Evolutionary conservation across 495 filamentous ascomycete species (phyloP).

Genomic region (Aspergillus carlsbadensis): DNA sequence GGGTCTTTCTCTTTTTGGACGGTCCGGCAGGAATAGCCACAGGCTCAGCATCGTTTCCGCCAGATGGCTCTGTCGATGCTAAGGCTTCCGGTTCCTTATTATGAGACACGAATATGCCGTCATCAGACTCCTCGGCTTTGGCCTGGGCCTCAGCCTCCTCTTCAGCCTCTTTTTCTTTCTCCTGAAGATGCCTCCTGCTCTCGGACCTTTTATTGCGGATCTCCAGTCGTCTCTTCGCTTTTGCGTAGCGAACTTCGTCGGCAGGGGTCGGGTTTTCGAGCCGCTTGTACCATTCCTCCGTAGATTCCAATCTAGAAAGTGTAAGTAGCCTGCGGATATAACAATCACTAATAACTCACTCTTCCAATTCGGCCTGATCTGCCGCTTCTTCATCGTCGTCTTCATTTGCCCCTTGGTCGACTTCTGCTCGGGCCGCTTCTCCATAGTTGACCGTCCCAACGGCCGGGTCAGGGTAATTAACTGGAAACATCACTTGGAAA

Average conservation of each 20-base stretch:
- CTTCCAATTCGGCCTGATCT: neutral
- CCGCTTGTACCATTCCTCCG: slow-evolving; percentile 6
- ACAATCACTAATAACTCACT: neutral
- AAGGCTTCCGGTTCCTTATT: neutral
- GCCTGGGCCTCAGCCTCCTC: neutral
- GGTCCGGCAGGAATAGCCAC: neutral
- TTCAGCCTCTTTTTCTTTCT: neutral
- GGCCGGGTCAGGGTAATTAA: too few species aligned
- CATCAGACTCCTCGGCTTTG: neutral
- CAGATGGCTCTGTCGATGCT: neutral
- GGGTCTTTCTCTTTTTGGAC: slow-evolving; percentile 4
- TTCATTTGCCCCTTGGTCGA: neutral
- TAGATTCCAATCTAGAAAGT: slow-evolving; percentile 6
- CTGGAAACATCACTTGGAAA: neutral
- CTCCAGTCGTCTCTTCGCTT: slow-evolving; percentile 8
- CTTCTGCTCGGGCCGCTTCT: too few species aligned
- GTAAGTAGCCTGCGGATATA: neutral
- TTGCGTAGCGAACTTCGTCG: slow-evolving; percentile 4
- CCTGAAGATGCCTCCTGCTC: neutral
- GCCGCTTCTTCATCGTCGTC: neutral
- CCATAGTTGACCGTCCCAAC: too few species aligned
- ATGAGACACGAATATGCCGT: neutral
- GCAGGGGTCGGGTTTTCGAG: slow-evolving; percentile 1
- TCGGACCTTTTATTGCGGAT: neutral
- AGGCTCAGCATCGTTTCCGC: neutral